Evolutionary conservation across 139 green algal species (phyloP).

Genomic region (Coccomyxa sp.): DNA sequence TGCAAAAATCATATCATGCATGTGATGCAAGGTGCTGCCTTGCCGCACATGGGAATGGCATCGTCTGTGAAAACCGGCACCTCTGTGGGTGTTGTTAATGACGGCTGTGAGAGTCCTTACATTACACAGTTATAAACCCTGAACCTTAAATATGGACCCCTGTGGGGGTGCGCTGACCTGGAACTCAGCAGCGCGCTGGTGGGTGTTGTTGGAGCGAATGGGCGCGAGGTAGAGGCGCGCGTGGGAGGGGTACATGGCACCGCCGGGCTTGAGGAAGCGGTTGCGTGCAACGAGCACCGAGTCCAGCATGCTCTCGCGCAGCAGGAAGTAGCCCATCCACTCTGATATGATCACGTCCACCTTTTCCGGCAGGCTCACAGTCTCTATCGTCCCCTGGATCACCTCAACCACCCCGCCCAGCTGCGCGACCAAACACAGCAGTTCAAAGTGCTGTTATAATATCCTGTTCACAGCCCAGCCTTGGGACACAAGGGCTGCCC

Average conservation of each 20-base stretch:
- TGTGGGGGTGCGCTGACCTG: conserved; percentile 32
- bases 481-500: no score
- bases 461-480: no score
- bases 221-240: conserved; percentile 85
- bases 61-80: no score
- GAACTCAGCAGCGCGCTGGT: conserved; percentile 49
- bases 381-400: conserved; percentile 94
- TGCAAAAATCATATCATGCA: no score
- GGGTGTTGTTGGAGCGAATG: conserved; percentile 52
- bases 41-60: no score
- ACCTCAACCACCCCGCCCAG: conserved; percentile 78
- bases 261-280: conserved; percentile 87
- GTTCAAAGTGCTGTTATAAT: no score
- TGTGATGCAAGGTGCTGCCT: no score
- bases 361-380: conserved; percentile 93
- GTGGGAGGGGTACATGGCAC: conserved; percentile 89
- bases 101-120: no score
- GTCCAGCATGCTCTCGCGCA: conserved; percentile 96
- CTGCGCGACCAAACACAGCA: conserved; percentile 26
- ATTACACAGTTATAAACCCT: no score
- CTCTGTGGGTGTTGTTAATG: no score
- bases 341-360: conserved; percentile 95
- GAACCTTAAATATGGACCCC: no score
- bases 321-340: conserved; percentile 95
- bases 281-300: conserved; percentile 86